Evolutionary conservation across 139 green algal genomes (phyloP).

Genomic region (Asterochloris erici): DNA sequence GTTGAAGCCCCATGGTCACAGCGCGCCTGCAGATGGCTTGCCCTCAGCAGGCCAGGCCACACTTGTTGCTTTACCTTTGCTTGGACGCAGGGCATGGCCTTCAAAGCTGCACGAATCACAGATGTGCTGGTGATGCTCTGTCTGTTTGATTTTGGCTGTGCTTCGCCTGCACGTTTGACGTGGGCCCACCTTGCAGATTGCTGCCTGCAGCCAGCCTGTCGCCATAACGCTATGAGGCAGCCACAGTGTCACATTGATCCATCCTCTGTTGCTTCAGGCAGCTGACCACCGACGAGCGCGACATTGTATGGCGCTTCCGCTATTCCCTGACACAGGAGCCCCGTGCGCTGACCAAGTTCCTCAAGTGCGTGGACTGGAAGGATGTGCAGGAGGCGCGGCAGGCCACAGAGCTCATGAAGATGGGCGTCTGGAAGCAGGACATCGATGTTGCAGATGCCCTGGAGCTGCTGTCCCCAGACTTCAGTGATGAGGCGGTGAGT

Average conservation of each 20-base stretch:
- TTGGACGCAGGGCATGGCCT: no score
- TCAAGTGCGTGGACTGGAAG: constrained; percentile 88
- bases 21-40: no score
- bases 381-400: constrained; percentile 75
- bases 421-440: constrained; percentile 62
- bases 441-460: constrained; percentile 88
- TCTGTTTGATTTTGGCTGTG: no score
- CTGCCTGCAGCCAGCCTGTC: no score
- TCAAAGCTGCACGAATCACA: no score
- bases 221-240: no score
- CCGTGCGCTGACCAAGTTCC: constrained; percentile 83
- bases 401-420: constrained; percentile 76
- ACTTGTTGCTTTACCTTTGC: no score
- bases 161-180: neutral
- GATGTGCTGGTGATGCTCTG: neutral
- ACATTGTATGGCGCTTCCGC: constrained; percentile 88
- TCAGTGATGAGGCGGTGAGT: constrained; percentile 64
- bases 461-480: constrained; percentile 90
- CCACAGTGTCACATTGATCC: no score
- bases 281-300: constrained; percentile 51
- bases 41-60: no score
- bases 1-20: no score
- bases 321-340: constrained; percentile 67
- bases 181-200: no score
- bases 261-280: constrained; percentile 42